A percentile compares a stretch with the other conserved stretches of the same genome.
phyloP scores from a whole-genome alignment of 495 filamentous ascomycete species.

The Aspergillus incahuasiensis region DNA sequence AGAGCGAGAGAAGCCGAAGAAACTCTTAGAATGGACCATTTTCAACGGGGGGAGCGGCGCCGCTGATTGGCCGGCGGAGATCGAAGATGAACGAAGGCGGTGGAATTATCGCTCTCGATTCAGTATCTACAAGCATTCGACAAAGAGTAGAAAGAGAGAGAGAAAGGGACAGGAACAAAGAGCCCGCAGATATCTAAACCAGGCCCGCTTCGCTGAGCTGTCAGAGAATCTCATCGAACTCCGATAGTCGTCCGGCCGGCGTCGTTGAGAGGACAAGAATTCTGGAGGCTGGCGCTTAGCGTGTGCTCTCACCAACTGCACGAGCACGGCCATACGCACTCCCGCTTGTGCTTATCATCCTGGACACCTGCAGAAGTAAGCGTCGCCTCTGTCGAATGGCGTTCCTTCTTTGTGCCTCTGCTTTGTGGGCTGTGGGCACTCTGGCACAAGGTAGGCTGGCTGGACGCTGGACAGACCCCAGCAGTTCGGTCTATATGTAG shows the following conservation, averaged over 20 bases:
- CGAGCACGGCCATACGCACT: neutral
- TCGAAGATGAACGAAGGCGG: conserved; percentile 49
- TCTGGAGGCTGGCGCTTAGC: conserved; percentile 15
- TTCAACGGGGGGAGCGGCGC: conserved; percentile 14
- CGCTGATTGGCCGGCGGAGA: conserved; percentile 21
- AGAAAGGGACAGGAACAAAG: neutral
- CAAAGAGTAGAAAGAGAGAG: conserved; percentile 1
- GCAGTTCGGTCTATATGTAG: neutral
- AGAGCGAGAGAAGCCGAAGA: conserved; percentile 31
- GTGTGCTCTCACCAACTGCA: conserved; percentile 10
- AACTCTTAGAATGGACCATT: conserved; percentile 29
- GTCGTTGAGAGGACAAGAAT: conserved; percentile 11
- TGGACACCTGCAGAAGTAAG: conserved; percentile 2
- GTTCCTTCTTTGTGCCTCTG: neutral
- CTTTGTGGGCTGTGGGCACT: neutral
- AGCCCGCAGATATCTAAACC: neutral
- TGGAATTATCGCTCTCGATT: conserved; percentile 26
- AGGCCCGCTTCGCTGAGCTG: conserved; percentile 1
- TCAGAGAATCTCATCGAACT: conserved; percentile 7
- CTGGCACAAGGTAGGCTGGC: neutral
- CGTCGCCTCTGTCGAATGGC: neutral
- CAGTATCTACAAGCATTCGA: neutral
- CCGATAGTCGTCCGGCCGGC: conserved; percentile 1
- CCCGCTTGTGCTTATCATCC: conserved; percentile 1
- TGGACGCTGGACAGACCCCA: neutral